Evolutionary conservation across 78 protist species (phyloP).

Genomic region (Chrysochromulina parva): DNA sequence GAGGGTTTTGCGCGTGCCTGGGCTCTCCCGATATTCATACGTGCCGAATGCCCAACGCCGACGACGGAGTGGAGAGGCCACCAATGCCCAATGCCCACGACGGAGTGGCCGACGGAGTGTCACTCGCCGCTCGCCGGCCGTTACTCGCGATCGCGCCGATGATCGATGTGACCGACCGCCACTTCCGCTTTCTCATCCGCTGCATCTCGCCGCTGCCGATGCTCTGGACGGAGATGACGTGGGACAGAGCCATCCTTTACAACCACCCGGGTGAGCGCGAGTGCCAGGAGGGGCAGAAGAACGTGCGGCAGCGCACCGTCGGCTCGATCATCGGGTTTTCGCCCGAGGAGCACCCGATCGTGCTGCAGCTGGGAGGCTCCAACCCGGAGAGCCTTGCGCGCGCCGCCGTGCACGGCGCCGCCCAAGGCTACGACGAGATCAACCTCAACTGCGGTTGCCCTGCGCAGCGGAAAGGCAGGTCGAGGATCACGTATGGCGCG

Average conservation of each 20-base stretch:
- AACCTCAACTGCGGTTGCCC: slow-evolving; percentile 34
- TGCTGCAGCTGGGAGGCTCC: slow-evolving; percentile 18
- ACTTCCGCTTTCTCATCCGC: slow-evolving; percentile 5
- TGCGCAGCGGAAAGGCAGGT: background rate
- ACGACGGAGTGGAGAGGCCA: no score
- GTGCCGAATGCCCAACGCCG: no score
- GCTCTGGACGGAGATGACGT: slow-evolving; percentile 16
- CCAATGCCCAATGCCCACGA: no score
- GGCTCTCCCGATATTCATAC: no score
- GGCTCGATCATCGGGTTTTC: background rate
- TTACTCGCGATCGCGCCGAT: slow-evolving; percentile 21
- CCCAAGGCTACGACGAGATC: slow-evolving; percentile 12
- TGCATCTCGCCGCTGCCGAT: background rate
- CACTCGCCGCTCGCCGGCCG: no score
- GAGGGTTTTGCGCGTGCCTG: no score
- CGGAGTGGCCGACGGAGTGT: no score
- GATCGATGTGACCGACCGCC: slow-evolving; percentile 14
- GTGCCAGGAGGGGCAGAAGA: no score
- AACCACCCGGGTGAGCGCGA: background rate
- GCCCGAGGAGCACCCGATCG: background rate
- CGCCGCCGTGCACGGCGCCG: background rate
- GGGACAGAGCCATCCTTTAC: slow-evolving; percentile 2
- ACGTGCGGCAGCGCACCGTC: background rate
- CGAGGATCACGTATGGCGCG: background rate
- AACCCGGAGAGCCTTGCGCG: background rate